Percentiles rank a stretch among this genome's conserved stretches.
These are phyloP conservation scores for Mycena amicta DNA, from an alignment of 768 basidiomycete species.

Conservation along the genomic window DNA sequence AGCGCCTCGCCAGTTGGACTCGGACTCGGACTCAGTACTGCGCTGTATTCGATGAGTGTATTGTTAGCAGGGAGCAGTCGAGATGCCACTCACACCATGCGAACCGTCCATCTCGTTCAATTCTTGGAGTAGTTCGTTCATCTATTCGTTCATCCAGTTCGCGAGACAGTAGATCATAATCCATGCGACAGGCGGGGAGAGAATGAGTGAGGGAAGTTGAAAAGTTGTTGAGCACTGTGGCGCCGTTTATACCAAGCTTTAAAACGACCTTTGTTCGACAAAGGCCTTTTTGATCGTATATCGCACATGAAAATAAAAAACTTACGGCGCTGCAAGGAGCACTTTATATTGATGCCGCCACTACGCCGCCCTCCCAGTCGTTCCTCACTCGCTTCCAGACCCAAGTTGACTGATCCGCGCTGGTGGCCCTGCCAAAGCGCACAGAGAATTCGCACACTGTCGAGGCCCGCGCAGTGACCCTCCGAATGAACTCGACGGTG, in stretches of 20 bases:
- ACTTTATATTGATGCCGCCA: background rate
- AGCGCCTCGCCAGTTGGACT: background rate
- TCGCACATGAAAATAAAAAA: background rate
- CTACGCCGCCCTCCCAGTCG: background rate
- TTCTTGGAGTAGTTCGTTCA: background rate
- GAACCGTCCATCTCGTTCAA: background rate
- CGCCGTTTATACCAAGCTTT: background rate
- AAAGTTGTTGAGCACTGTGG: too few relatives aligned
- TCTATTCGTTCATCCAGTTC: too few relatives aligned
- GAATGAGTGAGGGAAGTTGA: too few relatives aligned
- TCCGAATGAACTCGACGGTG: background rate
- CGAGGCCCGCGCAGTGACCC: background rate
- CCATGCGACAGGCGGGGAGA: too few relatives aligned
- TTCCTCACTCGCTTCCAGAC: background rate
- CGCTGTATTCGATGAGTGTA: too few relatives aligned
- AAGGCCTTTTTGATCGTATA: background rate
- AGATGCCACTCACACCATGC: background rate
- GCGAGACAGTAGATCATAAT: too few relatives aligned
- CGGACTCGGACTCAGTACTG: background rate
- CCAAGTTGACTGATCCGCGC: background rate
- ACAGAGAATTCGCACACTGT: background rate
- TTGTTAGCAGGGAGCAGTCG: too few relatives aligned
- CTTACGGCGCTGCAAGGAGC: too few relatives aligned
- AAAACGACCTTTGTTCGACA: background rate
- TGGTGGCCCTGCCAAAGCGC: background rate